These are phyloP conservation scores for Blastosporella zonata DNA, from an alignment of 1,284 basidiomycete species.

Conservation along the genomic window DNA sequence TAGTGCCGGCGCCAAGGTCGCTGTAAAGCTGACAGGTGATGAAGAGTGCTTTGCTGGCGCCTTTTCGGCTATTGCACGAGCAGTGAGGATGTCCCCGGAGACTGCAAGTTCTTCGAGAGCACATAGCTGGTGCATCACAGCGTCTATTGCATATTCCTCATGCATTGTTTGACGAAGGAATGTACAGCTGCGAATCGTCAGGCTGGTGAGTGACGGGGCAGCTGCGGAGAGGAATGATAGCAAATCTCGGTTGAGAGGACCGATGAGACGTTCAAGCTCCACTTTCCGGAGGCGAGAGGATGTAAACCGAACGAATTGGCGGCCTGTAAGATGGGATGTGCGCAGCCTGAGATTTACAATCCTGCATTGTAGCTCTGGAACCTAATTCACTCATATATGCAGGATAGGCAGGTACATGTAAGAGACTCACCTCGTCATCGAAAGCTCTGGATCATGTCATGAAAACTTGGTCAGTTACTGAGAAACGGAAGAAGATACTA, in stretches of 20 bases:
- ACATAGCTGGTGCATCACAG: conserved; percentile 3
- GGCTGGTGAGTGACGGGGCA: conserved; percentile 3
- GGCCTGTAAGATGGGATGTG: conserved; percentile 3
- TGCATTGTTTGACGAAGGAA: conserved; percentile 1
- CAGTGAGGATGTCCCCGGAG: conserved; percentile 4
- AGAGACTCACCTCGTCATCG: conserved; percentile 5
- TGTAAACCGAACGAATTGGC: conserved; percentile 5
- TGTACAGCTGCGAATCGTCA: conserved; percentile 6
- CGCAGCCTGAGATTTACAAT: conserved; percentile 1
- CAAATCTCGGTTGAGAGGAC: conserved; percentile 10
- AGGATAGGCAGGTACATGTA: neutral
- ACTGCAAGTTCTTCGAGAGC: conserved; percentile 8
- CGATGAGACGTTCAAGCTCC: conserved; percentile 7
- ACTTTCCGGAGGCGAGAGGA: conserved; percentile 1
- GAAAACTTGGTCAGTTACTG: neutral
- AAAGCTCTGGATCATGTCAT: conserved; percentile 1
- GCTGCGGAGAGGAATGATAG: conserved; percentile 7
- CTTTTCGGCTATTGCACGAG: conserved; percentile 4
- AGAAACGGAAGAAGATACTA: neutral
- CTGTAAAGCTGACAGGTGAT: neutral
- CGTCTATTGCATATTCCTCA: conserved; percentile 12
- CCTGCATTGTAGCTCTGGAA: conserved; percentile 4
- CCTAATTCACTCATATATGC: neutral
- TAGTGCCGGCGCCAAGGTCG: conserved; percentile 2
- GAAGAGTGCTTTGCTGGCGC: neutral